phyloP scores from a whole-genome alignment of 306 rosid genomes.

The Quercus berberidifolia region DNA sequence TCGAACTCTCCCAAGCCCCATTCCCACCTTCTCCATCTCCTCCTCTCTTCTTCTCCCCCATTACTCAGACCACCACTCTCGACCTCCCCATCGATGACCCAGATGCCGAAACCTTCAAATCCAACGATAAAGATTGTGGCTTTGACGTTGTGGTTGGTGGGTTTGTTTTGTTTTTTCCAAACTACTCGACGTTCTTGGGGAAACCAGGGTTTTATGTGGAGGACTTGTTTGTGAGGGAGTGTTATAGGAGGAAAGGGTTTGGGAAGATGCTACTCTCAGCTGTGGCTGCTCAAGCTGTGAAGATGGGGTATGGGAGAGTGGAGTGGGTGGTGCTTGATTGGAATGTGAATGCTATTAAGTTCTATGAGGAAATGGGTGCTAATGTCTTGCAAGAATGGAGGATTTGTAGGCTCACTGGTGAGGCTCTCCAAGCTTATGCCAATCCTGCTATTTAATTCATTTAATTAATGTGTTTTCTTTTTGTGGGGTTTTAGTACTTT shows the following conservation, averaged over 20 bases:
- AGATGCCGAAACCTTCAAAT: conserved; percentile 40
- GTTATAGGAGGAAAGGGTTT: conserved; percentile 74
- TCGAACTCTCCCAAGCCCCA: conserved; percentile 63
- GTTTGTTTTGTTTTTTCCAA: conserved; percentile 76
- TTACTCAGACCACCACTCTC: conserved; percentile 17
- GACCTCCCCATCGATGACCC: conserved; percentile 65
- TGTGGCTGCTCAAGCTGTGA: conserved; percentile 85
- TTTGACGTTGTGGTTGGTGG: conserved; percentile 48
- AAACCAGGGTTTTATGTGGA: conserved; percentile 83
- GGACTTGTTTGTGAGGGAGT: conserved; percentile 77
- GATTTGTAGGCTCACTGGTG: conserved; percentile 81
- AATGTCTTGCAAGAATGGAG: conserved; percentile 71
- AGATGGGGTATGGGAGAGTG: conserved; percentile 83
- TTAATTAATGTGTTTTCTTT: too few relatives aligned
- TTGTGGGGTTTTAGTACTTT: too few relatives aligned
- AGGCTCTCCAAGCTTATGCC: conserved; percentile 57
- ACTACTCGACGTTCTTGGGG: conserved; percentile 53
- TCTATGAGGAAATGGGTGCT: conserved; percentile 86
- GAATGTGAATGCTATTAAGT: conserved; percentile 69
- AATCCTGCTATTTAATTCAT: background rate
- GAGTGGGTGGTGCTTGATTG: conserved; percentile 92
- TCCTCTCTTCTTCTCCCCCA: conserved; percentile 38
- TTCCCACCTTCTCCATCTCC: conserved; percentile 14
- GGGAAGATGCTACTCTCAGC: conserved; percentile 63
- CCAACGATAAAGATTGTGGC: background rate